A percentile compares a stretch with the other conserved stretches of the same genome.
Evolutionary conservation across 192 early-diverging fungal genomes (phyloP).

Genomic region (Podila clonocystis): DNA sequence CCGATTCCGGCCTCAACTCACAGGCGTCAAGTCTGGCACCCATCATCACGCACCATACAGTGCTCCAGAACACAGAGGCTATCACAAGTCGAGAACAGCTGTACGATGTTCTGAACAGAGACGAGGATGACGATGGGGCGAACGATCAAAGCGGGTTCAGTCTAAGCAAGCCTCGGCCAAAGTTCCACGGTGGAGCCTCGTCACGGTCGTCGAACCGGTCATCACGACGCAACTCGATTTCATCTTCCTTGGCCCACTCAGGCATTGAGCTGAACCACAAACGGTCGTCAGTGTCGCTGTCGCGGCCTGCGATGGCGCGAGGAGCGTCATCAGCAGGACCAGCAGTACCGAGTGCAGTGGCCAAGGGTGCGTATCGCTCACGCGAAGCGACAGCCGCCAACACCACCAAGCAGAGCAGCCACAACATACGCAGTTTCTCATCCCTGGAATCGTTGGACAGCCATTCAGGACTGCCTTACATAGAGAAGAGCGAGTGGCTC

Average conservation of each 20-base stretch:
- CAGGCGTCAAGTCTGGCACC: slow-evolving; percentile 8
- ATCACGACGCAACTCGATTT: slow-evolving; percentile 22
- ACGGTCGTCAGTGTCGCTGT: slow-evolving; percentile 1
- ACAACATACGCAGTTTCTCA: slow-evolving; percentile 3
- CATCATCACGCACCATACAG: slow-evolving; percentile 14
- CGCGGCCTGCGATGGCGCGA: not conserved
- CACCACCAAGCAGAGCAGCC: not conserved
- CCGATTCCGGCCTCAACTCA: not conserved
- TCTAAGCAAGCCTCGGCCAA: slow-evolving; percentile 9
- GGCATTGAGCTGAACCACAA: slow-evolving; percentile 30
- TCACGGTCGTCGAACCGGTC: slow-evolving; percentile 6
- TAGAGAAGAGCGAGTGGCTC: slow-evolving; percentile 24
- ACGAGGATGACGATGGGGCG: slow-evolving; percentile 17
- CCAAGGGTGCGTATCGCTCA: not conserved
- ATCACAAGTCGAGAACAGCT: slow-evolving; percentile 27
- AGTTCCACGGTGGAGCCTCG: slow-evolving; percentile 1
- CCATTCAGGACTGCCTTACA: no score
- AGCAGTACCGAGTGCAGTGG: not conserved
- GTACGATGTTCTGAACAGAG: slow-evolving; percentile 27
- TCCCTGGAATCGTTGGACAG: not conserved
- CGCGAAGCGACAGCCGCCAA: slow-evolving; percentile 11
- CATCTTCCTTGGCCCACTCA: slow-evolving; percentile 9
- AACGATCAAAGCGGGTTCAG: not conserved
- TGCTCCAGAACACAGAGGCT: slow-evolving; percentile 13
- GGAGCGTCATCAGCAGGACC: not conserved